These are phyloP conservation scores for Phanerochaete carnosa DNA, from an alignment of 768 basidiomycete species.

Conservation along the genomic window DNA sequence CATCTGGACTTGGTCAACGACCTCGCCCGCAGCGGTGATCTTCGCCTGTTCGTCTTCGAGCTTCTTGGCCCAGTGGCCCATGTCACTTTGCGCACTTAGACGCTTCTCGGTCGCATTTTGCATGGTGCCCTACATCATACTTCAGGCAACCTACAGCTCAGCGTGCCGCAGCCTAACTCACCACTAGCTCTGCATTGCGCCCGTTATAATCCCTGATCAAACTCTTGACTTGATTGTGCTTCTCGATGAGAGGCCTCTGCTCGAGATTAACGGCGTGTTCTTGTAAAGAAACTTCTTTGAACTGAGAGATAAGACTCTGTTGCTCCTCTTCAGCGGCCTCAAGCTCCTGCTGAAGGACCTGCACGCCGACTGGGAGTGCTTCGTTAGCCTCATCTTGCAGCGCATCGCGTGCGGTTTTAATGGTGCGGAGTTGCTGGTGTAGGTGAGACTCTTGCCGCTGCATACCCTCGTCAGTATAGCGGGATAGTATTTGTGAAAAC, in stretches of 20 bases:
- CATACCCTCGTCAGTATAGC: background rate
- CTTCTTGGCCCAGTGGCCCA: conserved; percentile 50
- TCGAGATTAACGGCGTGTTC: conserved; percentile 46
- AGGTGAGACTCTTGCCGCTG: conserved; percentile 4
- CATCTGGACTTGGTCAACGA: conserved; percentile 47
- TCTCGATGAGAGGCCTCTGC: conserved; percentile 39
- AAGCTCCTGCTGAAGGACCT: conserved; percentile 51
- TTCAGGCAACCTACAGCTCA: conserved; percentile 5
- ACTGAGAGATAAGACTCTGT: conserved; percentile 44
- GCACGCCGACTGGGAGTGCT: conserved; percentile 63
- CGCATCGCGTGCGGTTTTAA: conserved; percentile 33
- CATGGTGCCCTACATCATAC: conserved; percentile 49
- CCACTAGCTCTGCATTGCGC: conserved; percentile 39
- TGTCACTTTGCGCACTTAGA: conserved; percentile 45
- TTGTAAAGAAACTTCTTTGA: conserved; percentile 38
- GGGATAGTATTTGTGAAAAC: background rate
- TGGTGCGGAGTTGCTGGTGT: conserved; percentile 4
- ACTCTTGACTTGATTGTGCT: conserved; percentile 43
- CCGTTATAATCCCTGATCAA: conserved; percentile 49
- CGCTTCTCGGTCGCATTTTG: conserved; percentile 47
- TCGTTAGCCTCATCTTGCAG: conserved; percentile 65
- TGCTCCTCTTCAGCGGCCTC: conserved; percentile 61
- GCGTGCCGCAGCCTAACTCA: conserved; percentile 30
- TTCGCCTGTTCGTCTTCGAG: conserved; percentile 45
- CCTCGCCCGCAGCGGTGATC: conserved; percentile 42